A percentile compares a stretch with the other conserved stretches of the same genome.
Conservation (phyloP, 805 yeast genomes). For the Ogataea zsoltii region DNA sequence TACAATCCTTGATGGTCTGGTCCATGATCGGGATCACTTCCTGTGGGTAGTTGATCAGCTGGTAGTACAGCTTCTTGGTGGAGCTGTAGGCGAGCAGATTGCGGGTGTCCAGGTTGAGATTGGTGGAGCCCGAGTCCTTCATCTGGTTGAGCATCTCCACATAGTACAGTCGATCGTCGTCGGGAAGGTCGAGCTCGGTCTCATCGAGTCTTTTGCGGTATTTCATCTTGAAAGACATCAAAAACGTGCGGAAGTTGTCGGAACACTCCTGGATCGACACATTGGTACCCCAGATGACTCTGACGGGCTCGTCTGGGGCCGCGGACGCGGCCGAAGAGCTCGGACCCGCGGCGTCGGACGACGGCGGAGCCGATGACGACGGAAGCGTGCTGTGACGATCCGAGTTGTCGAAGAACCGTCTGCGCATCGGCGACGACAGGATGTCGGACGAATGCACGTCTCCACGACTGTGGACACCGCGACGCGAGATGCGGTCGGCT, state of each 20-base stretch:
- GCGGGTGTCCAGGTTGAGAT: constrained; percentile 79
- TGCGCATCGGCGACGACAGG: constrained; percentile 65
- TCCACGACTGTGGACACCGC: constrained; percentile 63
- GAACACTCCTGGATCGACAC: constrained; percentile 89
- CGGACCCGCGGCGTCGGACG: constrained; percentile 20
- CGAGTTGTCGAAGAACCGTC: constrained; percentile 60
- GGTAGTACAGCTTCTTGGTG: constrained; percentile 79
- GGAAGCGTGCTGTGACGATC: constrained; percentile 18
- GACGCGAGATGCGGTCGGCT: constrained; percentile 29
- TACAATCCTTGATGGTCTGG: constrained; percentile 87
- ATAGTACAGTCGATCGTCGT: constrained; percentile 75
- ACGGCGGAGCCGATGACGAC: constrained; percentile 26
- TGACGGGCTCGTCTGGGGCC: constrained; percentile 66
- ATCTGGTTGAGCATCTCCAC: constrained; percentile 70
- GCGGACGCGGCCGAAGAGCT: constrained; percentile 30
- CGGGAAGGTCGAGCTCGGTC: constrained; percentile 36
- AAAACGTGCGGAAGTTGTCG: constrained; percentile 74
- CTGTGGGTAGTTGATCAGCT: constrained; percentile 89
- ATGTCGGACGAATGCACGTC: constrained; percentile 72
- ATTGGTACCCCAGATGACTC: constrained; percentile 98
- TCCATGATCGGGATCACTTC: constrained; percentile 98
- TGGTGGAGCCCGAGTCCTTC: constrained; percentile 77
- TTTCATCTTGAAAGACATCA: constrained; percentile 79
- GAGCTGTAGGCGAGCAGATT: constrained; percentile 75
- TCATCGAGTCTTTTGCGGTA: constrained; percentile 61